Conservation (phyloP, 257 asterid species). For the Solanum corneliomulleri region DNA sequence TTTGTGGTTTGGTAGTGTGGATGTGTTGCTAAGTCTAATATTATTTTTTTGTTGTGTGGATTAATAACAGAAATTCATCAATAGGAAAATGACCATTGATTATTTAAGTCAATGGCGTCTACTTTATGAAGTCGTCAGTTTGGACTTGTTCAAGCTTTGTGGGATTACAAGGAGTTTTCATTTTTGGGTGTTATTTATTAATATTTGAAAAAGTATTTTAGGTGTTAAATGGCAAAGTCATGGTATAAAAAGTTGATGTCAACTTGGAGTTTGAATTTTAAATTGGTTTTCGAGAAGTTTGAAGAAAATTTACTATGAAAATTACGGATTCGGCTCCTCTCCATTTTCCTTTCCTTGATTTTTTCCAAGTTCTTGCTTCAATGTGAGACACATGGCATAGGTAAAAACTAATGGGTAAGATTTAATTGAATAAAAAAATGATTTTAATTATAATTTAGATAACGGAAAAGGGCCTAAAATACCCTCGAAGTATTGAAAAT, state of each 20-base stretch:
- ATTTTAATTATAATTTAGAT: no score
- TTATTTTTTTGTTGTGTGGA: not conserved
- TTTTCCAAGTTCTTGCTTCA: no score
- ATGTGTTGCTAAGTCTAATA: not conserved
- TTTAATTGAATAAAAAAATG: no score
- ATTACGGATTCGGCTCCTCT: not conserved
- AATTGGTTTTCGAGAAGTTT: not conserved
- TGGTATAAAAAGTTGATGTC: not conserved
- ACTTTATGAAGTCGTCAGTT: not conserved
- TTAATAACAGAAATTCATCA: not conserved
- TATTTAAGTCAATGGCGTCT: not conserved
- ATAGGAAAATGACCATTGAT: not conserved
- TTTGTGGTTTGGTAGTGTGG: not conserved
- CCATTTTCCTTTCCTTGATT: no score
- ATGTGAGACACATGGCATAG: no score
- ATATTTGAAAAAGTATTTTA: not conserved
- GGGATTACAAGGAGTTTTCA: not conserved
- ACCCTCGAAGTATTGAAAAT: no score
- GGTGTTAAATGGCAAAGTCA: not conserved
- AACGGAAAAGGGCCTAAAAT: no score
- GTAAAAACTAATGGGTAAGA: no score
- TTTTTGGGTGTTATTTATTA: not conserved
- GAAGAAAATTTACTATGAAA: not conserved
- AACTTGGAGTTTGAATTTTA: not conserved
- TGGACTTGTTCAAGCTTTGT: not conserved